Percentiles rank a stretch among this genome's conserved stretches.
Evolutionary conservation across 352 stramenopile genomes (phyloP).

Genomic region (Pelagophyceae sp.): DNA sequence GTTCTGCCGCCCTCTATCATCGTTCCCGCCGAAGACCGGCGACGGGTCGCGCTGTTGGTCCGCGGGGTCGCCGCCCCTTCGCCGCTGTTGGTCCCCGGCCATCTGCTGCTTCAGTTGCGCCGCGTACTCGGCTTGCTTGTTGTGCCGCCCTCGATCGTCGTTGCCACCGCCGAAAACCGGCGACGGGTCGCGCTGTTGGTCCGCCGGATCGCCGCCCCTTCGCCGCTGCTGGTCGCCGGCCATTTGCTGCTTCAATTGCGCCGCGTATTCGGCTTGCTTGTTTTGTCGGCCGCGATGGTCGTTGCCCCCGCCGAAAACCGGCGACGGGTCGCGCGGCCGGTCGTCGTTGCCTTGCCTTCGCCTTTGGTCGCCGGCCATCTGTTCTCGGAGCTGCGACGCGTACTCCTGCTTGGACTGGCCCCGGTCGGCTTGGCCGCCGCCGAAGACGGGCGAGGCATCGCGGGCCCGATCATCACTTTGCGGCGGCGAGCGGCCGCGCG

Average conservation of each 20-base stretch:
- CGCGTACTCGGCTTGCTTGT: neutral
- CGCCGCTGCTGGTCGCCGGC: neutral
- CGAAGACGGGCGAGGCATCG: neutral
- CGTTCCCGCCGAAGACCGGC: neutral
- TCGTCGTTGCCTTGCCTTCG: neutral
- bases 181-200: neutral
- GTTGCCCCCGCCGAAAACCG: neutral
- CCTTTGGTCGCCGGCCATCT: neutral
- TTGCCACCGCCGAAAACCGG: neutral
- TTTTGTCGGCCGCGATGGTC: too few species aligned
- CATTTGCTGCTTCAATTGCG: neutral
- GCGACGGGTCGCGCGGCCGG: neutral
- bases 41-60: neutral
- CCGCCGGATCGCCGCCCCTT: neutral
- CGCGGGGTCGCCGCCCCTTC: neutral
- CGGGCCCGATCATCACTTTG: neutral
- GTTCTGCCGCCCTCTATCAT: too few species aligned
- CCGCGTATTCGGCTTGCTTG: neutral
- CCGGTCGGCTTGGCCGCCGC: neutral
- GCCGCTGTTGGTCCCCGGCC: neutral
- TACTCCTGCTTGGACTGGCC: neutral
- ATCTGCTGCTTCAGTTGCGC: neutral
- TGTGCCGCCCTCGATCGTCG: neutral
- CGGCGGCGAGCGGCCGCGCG: too few species aligned
- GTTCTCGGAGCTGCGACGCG: neutral